A percentile compares a stretch with the other conserved stretches of the same genome.
Evolutionary conservation across 306 rosid genomes (phyloP).

Genomic region (Pterocarpus macrocarpus): DNA sequence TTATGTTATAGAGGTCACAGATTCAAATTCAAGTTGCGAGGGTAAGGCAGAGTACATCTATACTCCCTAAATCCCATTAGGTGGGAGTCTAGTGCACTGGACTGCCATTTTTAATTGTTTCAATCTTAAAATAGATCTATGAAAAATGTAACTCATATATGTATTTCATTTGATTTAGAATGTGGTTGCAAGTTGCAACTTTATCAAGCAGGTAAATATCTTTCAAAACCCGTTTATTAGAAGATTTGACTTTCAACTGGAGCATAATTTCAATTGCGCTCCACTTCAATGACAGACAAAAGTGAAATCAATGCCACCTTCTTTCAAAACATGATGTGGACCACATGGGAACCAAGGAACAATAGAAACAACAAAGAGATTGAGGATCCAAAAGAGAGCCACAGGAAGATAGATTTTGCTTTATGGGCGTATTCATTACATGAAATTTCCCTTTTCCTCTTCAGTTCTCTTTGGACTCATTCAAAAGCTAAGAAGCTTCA

Average conservation of each 20-base stretch:
- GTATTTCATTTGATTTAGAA: not conserved
- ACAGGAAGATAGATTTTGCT: constrained; percentile 12
- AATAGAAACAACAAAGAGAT: not conserved
- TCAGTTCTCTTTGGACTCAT: constrained; percentile 35
- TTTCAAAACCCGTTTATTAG: not conserved
- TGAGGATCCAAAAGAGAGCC: not conserved
- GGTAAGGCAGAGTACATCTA: too few species aligned
- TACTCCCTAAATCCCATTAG: too few species aligned
- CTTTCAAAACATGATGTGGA: constrained; percentile 15
- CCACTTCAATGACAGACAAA: not conserved
- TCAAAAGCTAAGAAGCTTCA: not conserved
- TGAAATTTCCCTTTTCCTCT: constrained; percentile 28
- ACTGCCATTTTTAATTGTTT: too few species aligned
- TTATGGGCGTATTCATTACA: constrained; percentile 15
- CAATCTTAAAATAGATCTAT: too few species aligned
- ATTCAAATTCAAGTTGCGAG: too few species aligned
- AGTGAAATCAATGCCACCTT: not conserved
- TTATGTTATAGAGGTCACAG: too few species aligned
- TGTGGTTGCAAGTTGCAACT: not conserved
- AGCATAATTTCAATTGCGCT: not conserved
- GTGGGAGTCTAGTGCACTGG: too few species aligned
- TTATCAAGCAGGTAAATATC: not conserved
- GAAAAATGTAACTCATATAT: too few species aligned
- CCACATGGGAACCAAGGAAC: constrained; percentile 22
- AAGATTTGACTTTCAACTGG: not conserved